Evolutionary conservation across 2,329 filamentous ascomycete species (phyloP).

Genomic region (Penicillium sclerotiorum): DNA sequence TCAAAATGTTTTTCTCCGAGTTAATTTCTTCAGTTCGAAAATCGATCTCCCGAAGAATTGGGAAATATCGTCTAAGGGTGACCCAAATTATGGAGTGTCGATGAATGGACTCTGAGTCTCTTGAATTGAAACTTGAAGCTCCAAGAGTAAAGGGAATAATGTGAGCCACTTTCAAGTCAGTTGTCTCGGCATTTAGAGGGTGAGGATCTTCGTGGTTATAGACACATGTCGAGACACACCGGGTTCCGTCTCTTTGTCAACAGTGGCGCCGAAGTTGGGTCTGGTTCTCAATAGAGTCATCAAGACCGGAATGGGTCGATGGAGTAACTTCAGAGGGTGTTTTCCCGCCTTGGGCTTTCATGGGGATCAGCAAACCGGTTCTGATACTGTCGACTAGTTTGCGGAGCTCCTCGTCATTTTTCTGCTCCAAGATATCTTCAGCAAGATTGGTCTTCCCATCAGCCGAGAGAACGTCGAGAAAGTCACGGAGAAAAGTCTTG

Average conservation of each 20-base stretch:
- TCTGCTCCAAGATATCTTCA: background rate
- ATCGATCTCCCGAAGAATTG: constrained; percentile 9
- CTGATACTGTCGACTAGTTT: background rate
- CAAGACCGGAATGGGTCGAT: constrained; percentile 16
- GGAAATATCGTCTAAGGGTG: constrained; percentile 24
- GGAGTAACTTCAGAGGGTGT: constrained; percentile 17
- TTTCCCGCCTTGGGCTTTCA: constrained; percentile 21
- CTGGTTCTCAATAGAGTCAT: constrained; percentile 23
- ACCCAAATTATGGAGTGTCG: constrained; percentile 18
- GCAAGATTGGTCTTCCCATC: background rate
- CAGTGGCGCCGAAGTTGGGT: constrained; percentile 9
- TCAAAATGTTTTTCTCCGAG: constrained; percentile 20
- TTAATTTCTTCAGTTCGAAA: constrained; percentile 22
- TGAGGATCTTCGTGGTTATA: constrained; percentile 3
- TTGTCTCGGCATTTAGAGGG: constrained; percentile 12
- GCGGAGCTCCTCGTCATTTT: background rate
- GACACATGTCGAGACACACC: constrained; percentile 18
- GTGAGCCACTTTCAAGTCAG: constrained; percentile 18
- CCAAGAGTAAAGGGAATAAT: constrained; percentile 22
- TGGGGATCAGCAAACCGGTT: constrained; percentile 8
- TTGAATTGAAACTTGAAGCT: constrained; percentile 10
- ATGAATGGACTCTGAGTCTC: constrained; percentile 10
- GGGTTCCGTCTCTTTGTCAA: constrained; percentile 23
- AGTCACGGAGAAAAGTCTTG: background rate
- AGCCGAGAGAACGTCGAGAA: background rate